phyloP scores from a whole-genome alignment of 352 stramenopile species.

The Pythium plurisporium region DNA sequence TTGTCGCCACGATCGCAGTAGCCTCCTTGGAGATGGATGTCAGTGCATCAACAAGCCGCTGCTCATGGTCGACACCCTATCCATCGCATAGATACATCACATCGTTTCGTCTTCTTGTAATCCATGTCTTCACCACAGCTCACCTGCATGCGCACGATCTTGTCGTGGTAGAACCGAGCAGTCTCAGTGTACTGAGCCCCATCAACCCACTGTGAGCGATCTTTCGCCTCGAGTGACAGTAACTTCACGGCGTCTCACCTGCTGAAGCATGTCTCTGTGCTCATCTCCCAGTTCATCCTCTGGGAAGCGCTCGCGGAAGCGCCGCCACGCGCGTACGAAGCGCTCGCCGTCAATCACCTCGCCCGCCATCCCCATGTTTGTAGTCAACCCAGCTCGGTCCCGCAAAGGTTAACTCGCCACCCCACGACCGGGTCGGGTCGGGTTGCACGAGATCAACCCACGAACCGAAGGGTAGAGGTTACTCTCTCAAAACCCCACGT shows the following conservation, averaged over 20 bases:
- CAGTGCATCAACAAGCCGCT: neutral
- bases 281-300: conserved; percentile 17
- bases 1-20: neutral
- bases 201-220: neutral
- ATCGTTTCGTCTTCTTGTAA: neutral
- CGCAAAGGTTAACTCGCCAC: neutral
- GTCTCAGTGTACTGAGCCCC: conserved; percentile 10
- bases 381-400: no score
- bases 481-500: neutral
- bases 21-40: conserved; percentile 1
- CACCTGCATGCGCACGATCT: conserved; percentile 6
- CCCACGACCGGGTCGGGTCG: no score
- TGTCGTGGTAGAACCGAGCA: conserved; percentile 18
- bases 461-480: neutral
- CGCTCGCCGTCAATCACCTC: conserved; percentile 41
- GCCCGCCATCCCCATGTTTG: conserved; percentile 5
- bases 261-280: conserved; percentile 18
- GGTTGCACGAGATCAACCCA: neutral
- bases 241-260: no score
- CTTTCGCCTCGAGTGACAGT: no score
- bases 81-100: neutral
- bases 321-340: conserved; percentile 56
- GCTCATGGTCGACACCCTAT: neutral
- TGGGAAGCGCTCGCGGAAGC: conserved; percentile 37
- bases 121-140: neutral